Evolutionary conservation across 257 asterid genomes (phyloP).

Genomic region (Solanum ossicruentum): DNA sequence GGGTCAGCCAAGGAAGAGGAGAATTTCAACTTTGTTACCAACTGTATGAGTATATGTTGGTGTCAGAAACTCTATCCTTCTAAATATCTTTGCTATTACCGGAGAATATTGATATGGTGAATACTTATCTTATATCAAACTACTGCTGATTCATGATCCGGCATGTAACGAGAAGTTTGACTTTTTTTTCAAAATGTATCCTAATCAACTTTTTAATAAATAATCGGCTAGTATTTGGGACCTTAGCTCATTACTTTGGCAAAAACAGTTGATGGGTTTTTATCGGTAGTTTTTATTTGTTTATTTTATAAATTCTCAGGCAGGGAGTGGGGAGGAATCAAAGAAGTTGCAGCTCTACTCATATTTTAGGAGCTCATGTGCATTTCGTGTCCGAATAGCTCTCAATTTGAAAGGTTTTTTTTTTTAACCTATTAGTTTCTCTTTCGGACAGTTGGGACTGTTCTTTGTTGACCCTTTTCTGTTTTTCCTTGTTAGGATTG

Average conservation of each 20-base stretch:
- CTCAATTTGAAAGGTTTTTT: conserved; percentile 56
- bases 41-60: background rate
- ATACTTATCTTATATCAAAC: background rate
- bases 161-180: too few species aligned
- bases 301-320: background rate
- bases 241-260: background rate
- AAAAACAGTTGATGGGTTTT: background rate
- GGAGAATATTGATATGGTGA: background rate
- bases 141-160: background rate
- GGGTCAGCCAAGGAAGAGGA: background rate
- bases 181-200: too few species aligned
- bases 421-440: background rate
- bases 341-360: conserved; percentile 64
- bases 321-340: conserved; percentile 14
- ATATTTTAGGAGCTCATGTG: conserved; percentile 75
- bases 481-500: conserved; percentile 25
- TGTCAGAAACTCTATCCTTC: background rate
- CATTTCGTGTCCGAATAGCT: conserved; percentile 70
- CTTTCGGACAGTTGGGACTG: background rate
- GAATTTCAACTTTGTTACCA: background rate
- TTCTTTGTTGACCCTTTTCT: background rate
- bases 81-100: background rate
- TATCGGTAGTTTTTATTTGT: background rate
- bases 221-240: too few species aligned
- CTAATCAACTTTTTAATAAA: too few species aligned